Percentiles rank a stretch among this genome's conserved stretches.
Evolutionary conservation across 228 moss, liverwort and hornwort genomes (phyloP).

Genomic region (Sphagnum magellanicum): DNA sequence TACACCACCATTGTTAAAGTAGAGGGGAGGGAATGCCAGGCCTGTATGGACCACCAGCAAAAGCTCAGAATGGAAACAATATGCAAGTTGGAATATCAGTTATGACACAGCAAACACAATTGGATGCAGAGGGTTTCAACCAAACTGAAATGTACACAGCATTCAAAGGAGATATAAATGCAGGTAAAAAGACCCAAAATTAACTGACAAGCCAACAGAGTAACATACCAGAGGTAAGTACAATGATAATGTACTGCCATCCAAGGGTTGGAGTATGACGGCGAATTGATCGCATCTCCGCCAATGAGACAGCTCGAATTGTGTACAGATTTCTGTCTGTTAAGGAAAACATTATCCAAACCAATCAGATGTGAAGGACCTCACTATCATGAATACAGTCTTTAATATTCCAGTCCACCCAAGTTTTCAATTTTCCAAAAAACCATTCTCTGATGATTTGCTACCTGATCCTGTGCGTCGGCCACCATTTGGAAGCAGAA

Average conservation of each 20-base stretch:
- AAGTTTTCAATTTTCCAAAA: not conserved
- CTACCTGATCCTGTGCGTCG: slow-evolving; percentile 32
- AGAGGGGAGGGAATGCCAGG: slow-evolving; percentile 70
- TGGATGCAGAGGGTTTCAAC: too few relatives aligned
- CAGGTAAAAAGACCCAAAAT: too few relatives aligned
- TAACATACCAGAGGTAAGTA: slow-evolving; percentile 62
- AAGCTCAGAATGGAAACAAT: not conserved
- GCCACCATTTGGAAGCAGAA: slow-evolving; percentile 22
- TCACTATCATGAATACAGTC: not conserved
- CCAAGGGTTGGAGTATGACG: slow-evolving; percentile 81
- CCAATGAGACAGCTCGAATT: slow-evolving; percentile 84
- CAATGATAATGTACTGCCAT: slow-evolving; percentile 85
- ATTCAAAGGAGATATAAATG: too few relatives aligned
- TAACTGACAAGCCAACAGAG: not conserved
- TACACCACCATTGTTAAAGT: slow-evolving; percentile 85
- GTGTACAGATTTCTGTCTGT: slow-evolving; percentile 96
- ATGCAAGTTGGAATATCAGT: too few relatives aligned
- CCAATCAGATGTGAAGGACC: not conserved
- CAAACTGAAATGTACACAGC: too few relatives aligned
- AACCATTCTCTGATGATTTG: slow-evolving; percentile 72
- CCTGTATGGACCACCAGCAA: slow-evolving; percentile 33
- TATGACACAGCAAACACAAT: too few relatives aligned
- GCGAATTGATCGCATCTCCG: slow-evolving; percentile 93
- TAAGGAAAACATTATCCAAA: slow-evolving; percentile 30
- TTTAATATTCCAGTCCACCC: not conserved